These are phyloP conservation scores for Sphagnum magellanicum DNA, from an alignment of 228 moss, liverwort and hornwort genomes.

Conservation along the genomic window DNA sequence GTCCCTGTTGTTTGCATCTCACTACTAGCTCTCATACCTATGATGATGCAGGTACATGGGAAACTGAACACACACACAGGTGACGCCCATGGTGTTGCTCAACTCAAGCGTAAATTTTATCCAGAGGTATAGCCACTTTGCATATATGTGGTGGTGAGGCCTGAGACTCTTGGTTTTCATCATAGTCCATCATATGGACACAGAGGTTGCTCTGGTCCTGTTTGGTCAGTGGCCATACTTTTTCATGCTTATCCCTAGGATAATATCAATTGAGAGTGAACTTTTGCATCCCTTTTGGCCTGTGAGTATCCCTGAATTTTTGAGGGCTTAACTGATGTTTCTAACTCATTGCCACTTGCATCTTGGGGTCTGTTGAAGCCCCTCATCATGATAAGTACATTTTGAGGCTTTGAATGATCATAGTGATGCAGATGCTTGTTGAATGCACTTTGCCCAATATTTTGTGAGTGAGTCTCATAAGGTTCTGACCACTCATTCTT, in stretches of 20 bases:
- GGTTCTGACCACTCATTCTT: too few relatives aligned
- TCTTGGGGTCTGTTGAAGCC: too few relatives aligned
- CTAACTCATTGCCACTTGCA: too few relatives aligned
- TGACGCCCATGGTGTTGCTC: constrained; percentile 27
- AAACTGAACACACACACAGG: constrained; percentile 62
- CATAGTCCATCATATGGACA: background rate
- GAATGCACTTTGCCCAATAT: too few relatives aligned
- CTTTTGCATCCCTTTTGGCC: background rate
- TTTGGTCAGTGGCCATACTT: background rate
- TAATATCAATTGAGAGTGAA: background rate
- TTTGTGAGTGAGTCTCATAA: too few relatives aligned
- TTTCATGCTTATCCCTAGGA: background rate
- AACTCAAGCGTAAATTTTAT: constrained; percentile 49
- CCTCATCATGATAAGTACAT: too few relatives aligned
- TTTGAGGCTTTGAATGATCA: too few relatives aligned
- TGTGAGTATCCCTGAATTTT: background rate
- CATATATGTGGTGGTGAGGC: background rate
- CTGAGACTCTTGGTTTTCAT: background rate
- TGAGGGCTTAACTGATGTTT: background rate
- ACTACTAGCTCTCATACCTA: too few relatives aligned
- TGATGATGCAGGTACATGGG: constrained; percentile 31
- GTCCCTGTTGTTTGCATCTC: too few relatives aligned
- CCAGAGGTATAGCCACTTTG: constrained; percentile 21
- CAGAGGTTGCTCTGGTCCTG: background rate
- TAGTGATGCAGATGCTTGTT: too few relatives aligned